Evolutionary conservation across 345 rosid species (phyloP), one percentile per base, ranked within the genome.

Genomic region (Reutealis trisperma): DNA sequence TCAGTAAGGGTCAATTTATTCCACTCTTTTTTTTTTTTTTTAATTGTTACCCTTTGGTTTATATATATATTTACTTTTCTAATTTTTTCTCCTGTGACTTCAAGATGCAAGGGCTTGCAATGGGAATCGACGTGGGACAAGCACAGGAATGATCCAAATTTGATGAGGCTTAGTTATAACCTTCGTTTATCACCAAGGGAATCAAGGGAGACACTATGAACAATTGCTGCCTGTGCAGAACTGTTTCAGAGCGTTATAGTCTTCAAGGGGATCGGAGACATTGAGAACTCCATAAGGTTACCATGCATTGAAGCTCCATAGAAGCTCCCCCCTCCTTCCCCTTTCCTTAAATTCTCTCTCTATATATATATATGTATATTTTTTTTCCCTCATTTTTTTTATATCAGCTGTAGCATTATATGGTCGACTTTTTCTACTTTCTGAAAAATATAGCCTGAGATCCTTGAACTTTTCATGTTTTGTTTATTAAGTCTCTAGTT

Each of bases 61-160:
- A 2, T 30, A 12, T 30, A 12, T 18, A 10, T 54, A 13, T 42
- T 11, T 2, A 10, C 13, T 55, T 51, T 42, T 70, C 8, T 41
- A 34, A 41, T 9, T 73, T 77, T 45, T 63, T 51, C 24, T 68
- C 8, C 18, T 76, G 55, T 42, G 47, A 64, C 45, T 55, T 54
- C 55, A 74, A 92, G 99, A 82, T 90, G 89, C 87, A 93, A 90
- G 83, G 84, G 92, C 60, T 12, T 27, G 58, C 94, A 90, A 74
- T 91, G 93, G 59, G 87, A 85, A 82, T 76, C 84, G 68, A 86
- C 85, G 34, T 92, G 99, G 99, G 85, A 79, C 58, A 88, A 85
- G 87, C 87, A 86, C 81, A 80, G 62, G 71, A 85, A 82, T 63
- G 97, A 96, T 83, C 87, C 89, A 30, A 89, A 92, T 82, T 84